Conservation (phyloP, 768 basidiomycete genomes). For the Hortiboletus campestris region DNA sequence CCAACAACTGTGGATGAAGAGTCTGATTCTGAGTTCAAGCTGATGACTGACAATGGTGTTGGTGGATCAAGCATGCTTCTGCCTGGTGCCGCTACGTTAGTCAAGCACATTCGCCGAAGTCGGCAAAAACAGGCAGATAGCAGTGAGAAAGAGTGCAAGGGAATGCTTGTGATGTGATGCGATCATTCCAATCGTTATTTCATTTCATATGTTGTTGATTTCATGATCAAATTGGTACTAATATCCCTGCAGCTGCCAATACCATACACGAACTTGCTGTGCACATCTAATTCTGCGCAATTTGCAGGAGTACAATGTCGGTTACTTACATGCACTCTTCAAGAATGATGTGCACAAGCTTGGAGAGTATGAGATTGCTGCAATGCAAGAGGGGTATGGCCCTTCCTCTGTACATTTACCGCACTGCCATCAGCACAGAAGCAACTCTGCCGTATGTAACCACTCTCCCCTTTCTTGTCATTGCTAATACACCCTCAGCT, state of each 20-base stretch:
- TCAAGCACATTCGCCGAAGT: background rate
- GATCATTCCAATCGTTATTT: background rate
- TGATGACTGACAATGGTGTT: background rate
- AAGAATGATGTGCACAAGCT: background rate
- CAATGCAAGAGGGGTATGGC: background rate
- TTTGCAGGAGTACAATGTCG: constrained; percentile 2
- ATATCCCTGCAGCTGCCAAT: background rate
- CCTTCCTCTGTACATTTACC: background rate
- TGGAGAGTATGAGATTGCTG: background rate
- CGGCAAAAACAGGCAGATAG: background rate
- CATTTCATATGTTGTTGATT: background rate
- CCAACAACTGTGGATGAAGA: background rate
- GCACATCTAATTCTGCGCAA: constrained; percentile 1
- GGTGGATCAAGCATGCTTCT: background rate
- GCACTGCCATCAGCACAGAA: background rate
- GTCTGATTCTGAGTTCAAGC: background rate
- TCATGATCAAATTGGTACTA: background rate
- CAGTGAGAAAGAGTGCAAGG: background rate
- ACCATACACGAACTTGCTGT: background rate
- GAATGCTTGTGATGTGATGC: background rate
- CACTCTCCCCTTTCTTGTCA: background rate
- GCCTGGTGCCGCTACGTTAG: background rate
- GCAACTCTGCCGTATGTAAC: background rate
- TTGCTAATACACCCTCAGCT: background rate
- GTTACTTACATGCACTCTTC: background rate